These are phyloP conservation scores for Cyberlindnera amylophila DNA, from an alignment of 805 yeast species.

Conservation along the genomic window DNA sequence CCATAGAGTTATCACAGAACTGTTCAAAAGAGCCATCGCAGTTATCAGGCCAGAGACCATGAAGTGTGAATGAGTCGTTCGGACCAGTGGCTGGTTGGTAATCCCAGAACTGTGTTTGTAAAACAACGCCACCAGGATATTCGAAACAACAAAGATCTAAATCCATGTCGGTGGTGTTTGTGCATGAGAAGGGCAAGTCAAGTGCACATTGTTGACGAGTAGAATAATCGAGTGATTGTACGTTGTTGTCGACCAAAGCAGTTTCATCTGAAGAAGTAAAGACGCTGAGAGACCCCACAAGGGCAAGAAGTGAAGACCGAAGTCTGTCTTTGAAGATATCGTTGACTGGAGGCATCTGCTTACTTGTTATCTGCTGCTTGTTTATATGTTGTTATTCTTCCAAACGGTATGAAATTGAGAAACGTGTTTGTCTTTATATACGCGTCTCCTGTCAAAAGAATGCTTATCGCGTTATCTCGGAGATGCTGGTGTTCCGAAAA, in stretches of 20 bases:
- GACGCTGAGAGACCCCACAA: constrained; percentile 3
- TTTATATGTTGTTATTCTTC: no score
- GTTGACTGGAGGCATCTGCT: not conserved
- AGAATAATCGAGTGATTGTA: not conserved
- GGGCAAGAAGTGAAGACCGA: not conserved
- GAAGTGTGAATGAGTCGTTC: constrained; percentile 66
- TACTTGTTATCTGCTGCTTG: no score
- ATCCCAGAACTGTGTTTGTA: constrained; percentile 93
- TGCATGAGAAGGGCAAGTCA: constrained; percentile 57
- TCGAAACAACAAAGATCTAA: constrained; percentile 77
- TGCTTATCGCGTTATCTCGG: no score
- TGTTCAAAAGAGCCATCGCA: constrained; percentile 81
- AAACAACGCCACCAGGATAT: constrained; percentile 78
- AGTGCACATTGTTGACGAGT: constrained; percentile 42
- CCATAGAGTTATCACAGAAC: constrained; percentile 63
- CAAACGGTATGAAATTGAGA: no score
- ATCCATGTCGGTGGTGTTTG: constrained; percentile 46
- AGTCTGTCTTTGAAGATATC: not conserved
- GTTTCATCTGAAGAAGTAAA: not conserved
- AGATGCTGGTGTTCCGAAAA: no score
- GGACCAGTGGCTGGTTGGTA: constrained; percentile 72
- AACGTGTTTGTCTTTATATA: no score
- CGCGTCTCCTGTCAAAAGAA: no score
- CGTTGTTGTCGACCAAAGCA: not conserved
- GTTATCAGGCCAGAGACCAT: constrained; percentile 86